Percentiles rank a stretch among this genome's conserved stretches.
phyloP scores from a whole-genome alignment of 331 rosid genomes.

The Saraca asoca region DNA sequence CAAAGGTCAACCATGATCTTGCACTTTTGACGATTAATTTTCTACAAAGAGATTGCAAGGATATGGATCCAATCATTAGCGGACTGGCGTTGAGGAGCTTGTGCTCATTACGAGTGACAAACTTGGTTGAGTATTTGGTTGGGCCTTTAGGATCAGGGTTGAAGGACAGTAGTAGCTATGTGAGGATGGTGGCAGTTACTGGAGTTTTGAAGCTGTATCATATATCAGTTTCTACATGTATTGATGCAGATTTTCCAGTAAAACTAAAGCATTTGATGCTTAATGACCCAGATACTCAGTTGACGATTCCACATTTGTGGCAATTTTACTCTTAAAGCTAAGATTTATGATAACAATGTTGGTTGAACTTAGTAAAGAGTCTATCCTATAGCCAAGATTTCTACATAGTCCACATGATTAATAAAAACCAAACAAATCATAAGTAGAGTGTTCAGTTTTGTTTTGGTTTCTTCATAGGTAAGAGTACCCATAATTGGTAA shows the following conservation, averaged over 20 bases:
- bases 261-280: conserved; percentile 83
- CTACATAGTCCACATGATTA: conserved; percentile 24
- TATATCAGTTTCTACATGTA: conserved; percentile 87
- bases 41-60: conserved; percentile 99
- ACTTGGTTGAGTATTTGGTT: conserved; percentile 93
- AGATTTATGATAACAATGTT: conserved; percentile 22
- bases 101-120: conserved; percentile 84
- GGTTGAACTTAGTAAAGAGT: conserved; percentile 16
- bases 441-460: conserved; percentile 11
- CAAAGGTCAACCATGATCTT: conserved; percentile 92
- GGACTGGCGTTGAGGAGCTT: conserved; percentile 95
- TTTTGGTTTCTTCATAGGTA: background rate
- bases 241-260: conserved; percentile 85
- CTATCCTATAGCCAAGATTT: conserved; percentile 19
- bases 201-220: conserved; percentile 94
- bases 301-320: conserved; percentile 35
- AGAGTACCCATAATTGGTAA: background rate
- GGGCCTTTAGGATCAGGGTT: conserved; percentile 94
- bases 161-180: conserved; percentile 85
- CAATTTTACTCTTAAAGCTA: conserved; percentile 10
- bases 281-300: conserved; percentile 89
- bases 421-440: background rate
- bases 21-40: conserved; percentile 94
- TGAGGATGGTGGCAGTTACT: conserved; percentile 83
- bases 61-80: conserved; percentile 90